phyloP scores from a whole-genome alignment of 768 basidiomycete species.

The Xerocomellus amylosporus region DNA sequence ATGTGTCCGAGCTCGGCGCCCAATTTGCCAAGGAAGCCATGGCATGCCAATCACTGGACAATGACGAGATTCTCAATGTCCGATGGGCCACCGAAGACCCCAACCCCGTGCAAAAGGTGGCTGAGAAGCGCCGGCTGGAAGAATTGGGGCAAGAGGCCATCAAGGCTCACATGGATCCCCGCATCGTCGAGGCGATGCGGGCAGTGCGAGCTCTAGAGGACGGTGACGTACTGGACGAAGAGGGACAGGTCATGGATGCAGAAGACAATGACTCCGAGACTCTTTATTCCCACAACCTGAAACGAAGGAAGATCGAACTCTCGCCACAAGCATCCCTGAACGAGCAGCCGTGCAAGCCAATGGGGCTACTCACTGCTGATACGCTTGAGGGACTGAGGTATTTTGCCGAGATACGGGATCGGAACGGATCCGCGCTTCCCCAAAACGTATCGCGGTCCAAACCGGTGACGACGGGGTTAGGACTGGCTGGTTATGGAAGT shows the following conservation, averaged over 20 bases:
- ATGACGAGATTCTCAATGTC: conserved; percentile 96
- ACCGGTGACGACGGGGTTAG: conserved; percentile 45
- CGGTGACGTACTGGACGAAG: conserved; percentile 45
- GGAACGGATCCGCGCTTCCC: conserved; percentile 41
- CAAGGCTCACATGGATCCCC: conserved; percentile 76
- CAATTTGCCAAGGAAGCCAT: conserved; percentile 99
- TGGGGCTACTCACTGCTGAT: conserved; percentile 74
- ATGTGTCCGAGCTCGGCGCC: conserved; percentile 78
- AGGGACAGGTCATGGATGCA: conserved; percentile 33
- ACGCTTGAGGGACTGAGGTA: conserved; percentile 89
- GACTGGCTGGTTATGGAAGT: conserved; percentile 75
- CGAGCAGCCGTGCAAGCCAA: conserved; percentile 37
- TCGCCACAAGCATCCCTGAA: conserved; percentile 27
- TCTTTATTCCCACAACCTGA: conserved; percentile 34
- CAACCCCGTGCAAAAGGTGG: conserved; percentile 85
- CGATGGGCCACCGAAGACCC: conserved; percentile 99
- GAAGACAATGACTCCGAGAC: conserved; percentile 37
- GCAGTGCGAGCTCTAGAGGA: conserved; percentile 87
- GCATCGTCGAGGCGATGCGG: conserved; percentile 86
- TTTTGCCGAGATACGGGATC: conserved; percentile 82
- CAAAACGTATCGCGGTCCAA: conserved; percentile 32
- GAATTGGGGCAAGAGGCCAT: conserved; percentile 87
- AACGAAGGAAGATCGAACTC: conserved; percentile 35
- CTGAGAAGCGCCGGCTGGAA: conserved; percentile 81
- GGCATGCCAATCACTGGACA: conserved; percentile 97